Conservation (phyloP, 768 basidiomycete species). For the Mycena alexandri region DNA sequence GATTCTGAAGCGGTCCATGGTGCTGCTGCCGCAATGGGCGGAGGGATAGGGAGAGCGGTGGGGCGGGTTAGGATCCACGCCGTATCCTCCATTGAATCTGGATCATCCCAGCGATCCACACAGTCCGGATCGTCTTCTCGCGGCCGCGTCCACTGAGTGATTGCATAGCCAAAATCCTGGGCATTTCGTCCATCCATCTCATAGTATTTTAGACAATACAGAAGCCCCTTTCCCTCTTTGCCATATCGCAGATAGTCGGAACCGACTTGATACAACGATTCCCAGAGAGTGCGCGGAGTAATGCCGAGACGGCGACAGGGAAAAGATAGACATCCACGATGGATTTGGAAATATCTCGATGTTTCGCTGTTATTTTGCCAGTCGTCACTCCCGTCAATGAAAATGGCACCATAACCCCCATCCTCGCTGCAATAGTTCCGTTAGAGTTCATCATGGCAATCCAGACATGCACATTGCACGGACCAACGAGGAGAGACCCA, state of each 20-base stretch:
- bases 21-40: background rate
- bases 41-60: background rate
- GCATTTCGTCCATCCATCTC: slow-evolving; percentile 34
- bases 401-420: slow-evolving; percentile 8
- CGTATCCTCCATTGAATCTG: slow-evolving; percentile 32
- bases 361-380: slow-evolving; percentile 19
- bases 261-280: slow-evolving; percentile 29
- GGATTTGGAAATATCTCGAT: slow-evolving; percentile 13
- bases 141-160: slow-evolving; percentile 16
- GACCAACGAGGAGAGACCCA: slow-evolving; percentile 34
- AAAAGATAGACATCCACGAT: slow-evolving; percentile 33
- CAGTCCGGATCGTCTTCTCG: slow-evolving; percentile 21
- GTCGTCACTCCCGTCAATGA: slow-evolving; percentile 29
- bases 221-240: slow-evolving; percentile 1
- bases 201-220: slow-evolving; percentile 34
- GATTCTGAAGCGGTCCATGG: background rate
- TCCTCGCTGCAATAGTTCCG: background rate
- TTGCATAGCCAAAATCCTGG: slow-evolving; percentile 26
- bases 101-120: slow-evolving; percentile 33
- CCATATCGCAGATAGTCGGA: slow-evolving; percentile 29
- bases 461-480: background rate
- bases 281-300: slow-evolving; percentile 30
- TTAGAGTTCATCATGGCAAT: background rate
- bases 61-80: slow-evolving; percentile 27
- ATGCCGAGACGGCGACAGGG: slow-evolving; percentile 26